Evolutionary conservation across 179 eudicot species (phyloP).

Genomic region (Heliamphora ciliata): DNA sequence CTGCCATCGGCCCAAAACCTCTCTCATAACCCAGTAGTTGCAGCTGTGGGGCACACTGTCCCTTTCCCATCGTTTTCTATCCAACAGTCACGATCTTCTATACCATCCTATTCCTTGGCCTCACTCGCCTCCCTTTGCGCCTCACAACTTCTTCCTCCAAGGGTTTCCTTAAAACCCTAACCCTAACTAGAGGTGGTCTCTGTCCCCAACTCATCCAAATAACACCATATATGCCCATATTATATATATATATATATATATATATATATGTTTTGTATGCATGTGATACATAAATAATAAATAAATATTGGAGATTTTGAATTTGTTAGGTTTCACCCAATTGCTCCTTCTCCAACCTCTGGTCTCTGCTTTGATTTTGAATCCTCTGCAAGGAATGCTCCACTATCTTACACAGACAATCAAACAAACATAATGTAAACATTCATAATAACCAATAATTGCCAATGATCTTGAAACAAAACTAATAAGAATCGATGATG

Average conservation of each 20-base stretch:
- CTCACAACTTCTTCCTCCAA: slow-evolving; percentile 30
- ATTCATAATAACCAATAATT: no score
- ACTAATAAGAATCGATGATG: neutral
- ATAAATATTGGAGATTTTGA: no score
- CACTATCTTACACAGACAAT: neutral
- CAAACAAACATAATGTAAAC: no score
- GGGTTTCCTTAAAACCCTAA: slow-evolving; percentile 34
- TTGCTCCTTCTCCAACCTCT: no score
- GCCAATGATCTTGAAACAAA: neutral
- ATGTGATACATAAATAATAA: no score
- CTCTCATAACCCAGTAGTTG: slow-evolving; percentile 44
- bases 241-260: no score
- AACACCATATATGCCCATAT: no score
- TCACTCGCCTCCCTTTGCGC: slow-evolving; percentile 24
- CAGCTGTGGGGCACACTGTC: slow-evolving; percentile 41
- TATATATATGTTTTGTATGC: no score
- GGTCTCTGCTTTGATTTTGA: slow-evolving; percentile 1
- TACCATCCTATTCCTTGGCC: slow-evolving; percentile 10
- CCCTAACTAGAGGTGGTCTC: slow-evolving; percentile 14
- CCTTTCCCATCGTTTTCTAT: slow-evolving; percentile 18
- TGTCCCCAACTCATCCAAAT: no score
- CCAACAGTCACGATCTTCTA: slow-evolving; percentile 14
- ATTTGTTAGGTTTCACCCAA: no score
- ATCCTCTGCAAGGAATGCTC: slow-evolving; percentile 22
- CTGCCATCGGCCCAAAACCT: slow-evolving; percentile 16